These are phyloP conservation scores for Cymbopogon citratus DNA, from an alignment of 176 grass and related monocot species.

Conservation along the genomic window DNA sequence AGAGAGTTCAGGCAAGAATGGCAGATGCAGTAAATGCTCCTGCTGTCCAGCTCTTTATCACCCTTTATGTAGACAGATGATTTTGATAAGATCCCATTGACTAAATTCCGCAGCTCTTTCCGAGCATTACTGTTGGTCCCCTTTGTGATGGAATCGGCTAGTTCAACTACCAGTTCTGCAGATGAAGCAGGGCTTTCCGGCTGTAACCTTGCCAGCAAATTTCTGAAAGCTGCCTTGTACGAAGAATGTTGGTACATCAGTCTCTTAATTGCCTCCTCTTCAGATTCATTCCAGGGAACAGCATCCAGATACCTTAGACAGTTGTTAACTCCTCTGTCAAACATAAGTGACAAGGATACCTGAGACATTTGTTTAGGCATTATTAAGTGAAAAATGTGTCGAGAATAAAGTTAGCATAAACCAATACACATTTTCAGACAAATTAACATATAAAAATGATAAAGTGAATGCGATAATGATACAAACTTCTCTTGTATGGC, in stretches of 20 bases:
- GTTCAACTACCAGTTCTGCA: slow-evolving; percentile 49
- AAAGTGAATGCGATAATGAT: not conserved
- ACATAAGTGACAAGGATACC: slow-evolving; percentile 84
- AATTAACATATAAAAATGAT: not conserved
- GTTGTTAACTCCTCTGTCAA: slow-evolving; percentile 68
- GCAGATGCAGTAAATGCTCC: slow-evolving; percentile 60
- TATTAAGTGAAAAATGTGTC: slow-evolving; percentile 18
- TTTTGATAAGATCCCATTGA: slow-evolving; percentile 59
- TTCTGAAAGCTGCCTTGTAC: slow-evolving; percentile 33
- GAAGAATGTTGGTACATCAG: slow-evolving; percentile 56
- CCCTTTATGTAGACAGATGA: slow-evolving; percentile 61
- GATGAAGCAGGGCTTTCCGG: slow-evolving; percentile 37
- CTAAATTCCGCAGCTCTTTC: slow-evolving; percentile 61
- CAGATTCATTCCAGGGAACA: slow-evolving; percentile 77
- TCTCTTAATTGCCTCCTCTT: slow-evolving; percentile 68
- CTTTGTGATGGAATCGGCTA: slow-evolving; percentile 67
- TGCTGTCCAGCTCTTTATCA: slow-evolving; percentile 44
- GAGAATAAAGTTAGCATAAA: not conserved
- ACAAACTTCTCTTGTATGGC: not conserved
- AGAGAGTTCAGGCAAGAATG: slow-evolving; percentile 71
- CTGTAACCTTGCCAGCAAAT: slow-evolving; percentile 55
- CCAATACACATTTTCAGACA: not conserved
- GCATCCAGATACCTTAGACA: slow-evolving; percentile 79
- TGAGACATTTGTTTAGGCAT: slow-evolving; percentile 39
- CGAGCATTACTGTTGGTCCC: slow-evolving; percentile 63